A percentile compares a stretch with the other conserved stretches of the same genome.
Evolutionary conservation across 805 yeast species (phyloP).

Genomic region (Candida oleophila): DNA sequence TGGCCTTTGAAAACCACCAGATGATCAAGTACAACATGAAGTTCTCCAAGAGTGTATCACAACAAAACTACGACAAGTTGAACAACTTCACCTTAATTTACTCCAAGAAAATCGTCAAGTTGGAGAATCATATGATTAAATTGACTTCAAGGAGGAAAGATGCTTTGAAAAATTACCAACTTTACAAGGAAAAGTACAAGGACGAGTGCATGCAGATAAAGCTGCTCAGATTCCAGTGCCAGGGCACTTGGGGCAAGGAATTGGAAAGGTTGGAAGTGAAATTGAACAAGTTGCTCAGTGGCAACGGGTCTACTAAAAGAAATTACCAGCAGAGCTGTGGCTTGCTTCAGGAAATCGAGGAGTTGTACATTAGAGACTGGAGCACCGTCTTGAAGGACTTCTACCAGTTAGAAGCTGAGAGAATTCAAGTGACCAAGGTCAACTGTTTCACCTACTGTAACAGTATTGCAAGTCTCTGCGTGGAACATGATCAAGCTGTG

Average conservation of each 20-base stretch:
- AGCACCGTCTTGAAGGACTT: slow-evolving; percentile 55
- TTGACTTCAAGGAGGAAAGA: slow-evolving; percentile 47
- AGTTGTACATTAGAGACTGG: slow-evolving; percentile 76
- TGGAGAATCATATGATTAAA: slow-evolving; percentile 57
- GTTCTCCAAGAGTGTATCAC: slow-evolving; percentile 51
- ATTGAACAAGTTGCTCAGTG: slow-evolving; percentile 46
- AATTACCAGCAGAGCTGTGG: slow-evolving; percentile 59
- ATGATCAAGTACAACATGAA: slow-evolving; percentile 57
- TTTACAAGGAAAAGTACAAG: slow-evolving; percentile 50
- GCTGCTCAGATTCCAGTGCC: slow-evolving; percentile 58
- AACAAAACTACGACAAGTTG: slow-evolving; percentile 48
- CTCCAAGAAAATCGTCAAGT: slow-evolving; percentile 52
- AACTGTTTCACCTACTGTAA: slow-evolving; percentile 80
- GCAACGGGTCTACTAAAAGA: slow-evolving; percentile 42
- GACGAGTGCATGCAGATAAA: slow-evolving; percentile 58
- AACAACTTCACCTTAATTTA: slow-evolving; percentile 50
- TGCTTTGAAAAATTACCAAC: slow-evolving; percentile 33
- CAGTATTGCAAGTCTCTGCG: slow-evolving; percentile 71
- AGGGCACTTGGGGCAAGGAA: slow-evolving; percentile 63
- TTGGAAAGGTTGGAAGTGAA: slow-evolving; percentile 58
- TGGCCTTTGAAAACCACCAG: slow-evolving; percentile 57
- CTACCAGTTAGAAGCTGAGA: slow-evolving; percentile 69
- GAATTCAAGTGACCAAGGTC: slow-evolving; percentile 65
- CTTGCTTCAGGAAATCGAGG: slow-evolving; percentile 54
- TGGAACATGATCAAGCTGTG: slow-evolving; percentile 72